Conservation (phyloP, 768 basidiomycete genomes). For the Lyophyllum decastes region DNA sequence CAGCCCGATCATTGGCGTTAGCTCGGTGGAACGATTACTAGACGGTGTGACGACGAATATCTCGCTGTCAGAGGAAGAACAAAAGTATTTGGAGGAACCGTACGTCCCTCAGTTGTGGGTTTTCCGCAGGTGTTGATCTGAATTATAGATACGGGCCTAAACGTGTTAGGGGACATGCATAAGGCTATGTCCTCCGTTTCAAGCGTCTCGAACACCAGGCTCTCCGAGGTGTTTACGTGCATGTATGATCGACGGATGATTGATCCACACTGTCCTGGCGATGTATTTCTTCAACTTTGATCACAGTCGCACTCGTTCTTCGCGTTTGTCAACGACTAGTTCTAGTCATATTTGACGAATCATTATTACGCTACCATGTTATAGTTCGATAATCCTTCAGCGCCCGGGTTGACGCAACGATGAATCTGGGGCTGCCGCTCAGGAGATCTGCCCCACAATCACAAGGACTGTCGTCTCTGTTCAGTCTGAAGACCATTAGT, state of each 20-base stretch:
- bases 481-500: no score
- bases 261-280: neutral
- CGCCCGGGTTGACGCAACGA: no score
- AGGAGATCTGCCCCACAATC: no score
- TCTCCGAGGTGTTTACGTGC: neutral
- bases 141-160: constrained; percentile 14
- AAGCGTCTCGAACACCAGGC: neutral
- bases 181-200: neutral
- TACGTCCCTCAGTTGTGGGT: constrained; percentile 21
- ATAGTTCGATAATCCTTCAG: no score
- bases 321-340: no score
- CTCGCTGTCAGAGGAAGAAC: constrained; percentile 42
- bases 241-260: neutral
- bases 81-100: constrained; percentile 39
- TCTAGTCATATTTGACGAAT: no score
- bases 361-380: no score
- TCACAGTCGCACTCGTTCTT: no score
- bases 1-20: constrained; percentile 32
- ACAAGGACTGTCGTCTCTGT: no score
- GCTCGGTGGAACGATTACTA: constrained; percentile 18
- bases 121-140: neutral
- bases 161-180: constrained; percentile 14
- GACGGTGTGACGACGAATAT: constrained; percentile 21
- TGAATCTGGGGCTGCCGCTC: no score
- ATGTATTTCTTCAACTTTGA: no score